Conservation (phyloP, 805 yeast species). For the Starmera pachycereana region DNA sequence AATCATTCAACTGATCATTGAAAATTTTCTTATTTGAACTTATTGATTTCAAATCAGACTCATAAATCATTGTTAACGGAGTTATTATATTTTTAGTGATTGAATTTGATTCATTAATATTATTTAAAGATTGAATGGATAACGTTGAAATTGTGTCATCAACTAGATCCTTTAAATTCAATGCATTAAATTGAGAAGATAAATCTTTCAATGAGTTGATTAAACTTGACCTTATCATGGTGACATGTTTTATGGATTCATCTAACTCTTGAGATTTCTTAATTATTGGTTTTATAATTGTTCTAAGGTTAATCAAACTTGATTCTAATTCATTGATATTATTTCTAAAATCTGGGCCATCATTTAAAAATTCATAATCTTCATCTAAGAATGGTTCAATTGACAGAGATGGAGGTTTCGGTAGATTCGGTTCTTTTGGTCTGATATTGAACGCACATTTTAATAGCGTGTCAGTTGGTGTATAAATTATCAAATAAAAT, state of each 20-base stretch:
- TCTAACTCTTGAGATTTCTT: conserved; percentile 12
- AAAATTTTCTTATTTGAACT: conserved; percentile 6
- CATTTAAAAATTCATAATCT: conserved; percentile 2
- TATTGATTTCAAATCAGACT: conserved; percentile 12
- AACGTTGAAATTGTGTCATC: conserved; percentile 7
- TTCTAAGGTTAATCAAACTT: conserved; percentile 1
- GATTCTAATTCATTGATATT: conserved; percentile 5
- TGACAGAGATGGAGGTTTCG: too few species aligned
- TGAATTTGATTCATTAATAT: conserved; percentile 11
- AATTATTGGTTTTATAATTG: conserved; percentile 6
- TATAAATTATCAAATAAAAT: background rate
- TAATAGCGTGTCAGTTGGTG: too few species aligned
- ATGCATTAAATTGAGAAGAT: conserved; percentile 3
- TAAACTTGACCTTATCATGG: conserved; percentile 11
- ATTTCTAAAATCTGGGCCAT: conserved; percentile 7
- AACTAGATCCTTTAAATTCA: conserved; percentile 6
- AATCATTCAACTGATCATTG: conserved; percentile 5
- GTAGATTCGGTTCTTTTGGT: too few species aligned
- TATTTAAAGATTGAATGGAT: conserved; percentile 12
- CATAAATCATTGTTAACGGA: conserved; percentile 10
- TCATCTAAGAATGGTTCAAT: conserved; percentile 2
- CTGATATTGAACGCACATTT: too few species aligned
- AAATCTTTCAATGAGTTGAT: conserved; percentile 9
- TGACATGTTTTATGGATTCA: conserved; percentile 11
- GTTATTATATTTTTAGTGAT: conserved; percentile 8